A percentile compares a stretch with the other conserved stretches of the same genome.
Conservation (phyloP, 106 monocot genomes). For the Platanthera zijinensis region DNA sequence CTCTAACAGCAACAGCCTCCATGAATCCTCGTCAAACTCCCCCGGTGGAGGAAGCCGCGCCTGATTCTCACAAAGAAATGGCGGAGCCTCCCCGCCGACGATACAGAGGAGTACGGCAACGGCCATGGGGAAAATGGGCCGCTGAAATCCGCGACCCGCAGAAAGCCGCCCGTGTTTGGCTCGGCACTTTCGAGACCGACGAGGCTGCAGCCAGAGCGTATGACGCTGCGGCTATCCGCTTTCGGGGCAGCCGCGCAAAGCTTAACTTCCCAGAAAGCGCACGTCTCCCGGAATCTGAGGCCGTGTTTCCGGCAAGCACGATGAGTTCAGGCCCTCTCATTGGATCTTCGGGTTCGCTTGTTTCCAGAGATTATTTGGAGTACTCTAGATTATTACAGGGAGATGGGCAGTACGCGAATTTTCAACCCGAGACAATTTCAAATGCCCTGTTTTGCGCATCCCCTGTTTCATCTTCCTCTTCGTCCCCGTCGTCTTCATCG, state of each 20-base stretch:
- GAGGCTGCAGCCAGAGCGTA: conserved; percentile 52
- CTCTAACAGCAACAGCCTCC: background rate
- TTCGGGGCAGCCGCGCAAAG: conserved; percentile 49
- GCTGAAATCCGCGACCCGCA: conserved; percentile 25
- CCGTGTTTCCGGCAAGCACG: background rate
- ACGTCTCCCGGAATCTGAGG: conserved; percentile 5
- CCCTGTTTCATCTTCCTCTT: conserved; percentile 2
- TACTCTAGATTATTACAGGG: conserved; percentile 9
- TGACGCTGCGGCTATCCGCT: conserved; percentile 52
- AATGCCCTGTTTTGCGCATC: conserved; percentile 5
- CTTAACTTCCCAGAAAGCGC: conserved; percentile 58
- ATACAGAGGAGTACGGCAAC: conserved; percentile 38
- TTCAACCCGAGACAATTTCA: background rate
- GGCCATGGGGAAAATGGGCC: conserved; percentile 27
- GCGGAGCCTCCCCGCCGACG: conserved; percentile 17
- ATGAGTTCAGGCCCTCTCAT: background rate
- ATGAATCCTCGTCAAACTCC: background rate
- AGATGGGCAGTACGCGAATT: background rate
- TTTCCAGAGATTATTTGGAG: conserved; percentile 1
- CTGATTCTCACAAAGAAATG: background rate
- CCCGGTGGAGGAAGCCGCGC: background rate
- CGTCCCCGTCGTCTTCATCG: background rate
- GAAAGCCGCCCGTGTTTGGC: conserved; percentile 63
- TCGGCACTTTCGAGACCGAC: conserved; percentile 56
- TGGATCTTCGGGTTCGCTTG: background rate